A percentile compares a stretch with the other conserved stretches of the same genome.
These are phyloP conservation scores for Chytriomyces sp. DNA, from an alignment of 192 early-diverging fungal genomes.

Conservation along the genomic window DNA sequence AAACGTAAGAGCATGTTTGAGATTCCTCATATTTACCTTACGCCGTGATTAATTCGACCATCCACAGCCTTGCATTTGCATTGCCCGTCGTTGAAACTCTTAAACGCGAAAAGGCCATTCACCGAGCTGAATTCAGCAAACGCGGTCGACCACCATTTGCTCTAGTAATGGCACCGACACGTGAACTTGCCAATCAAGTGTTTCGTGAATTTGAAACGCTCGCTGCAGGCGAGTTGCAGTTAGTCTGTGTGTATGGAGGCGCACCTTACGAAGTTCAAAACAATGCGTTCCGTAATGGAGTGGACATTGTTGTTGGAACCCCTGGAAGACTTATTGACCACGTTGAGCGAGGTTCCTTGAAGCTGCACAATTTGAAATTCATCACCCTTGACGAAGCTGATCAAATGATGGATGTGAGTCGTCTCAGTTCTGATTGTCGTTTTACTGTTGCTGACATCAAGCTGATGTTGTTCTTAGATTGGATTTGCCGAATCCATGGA, in stretches of 20 bases:
- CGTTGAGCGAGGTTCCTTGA: constrained; percentile 80
- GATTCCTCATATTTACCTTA: too few species aligned
- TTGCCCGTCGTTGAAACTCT: constrained; percentile 78
- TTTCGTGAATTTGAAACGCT: constrained; percentile 61
- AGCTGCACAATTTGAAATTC: constrained; percentile 63
- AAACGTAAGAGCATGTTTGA: constrained; percentile 33
- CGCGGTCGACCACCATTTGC: constrained; percentile 62
- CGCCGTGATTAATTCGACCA: not conserved
- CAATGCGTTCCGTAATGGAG: constrained; percentile 55
- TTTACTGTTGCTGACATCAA: not conserved
- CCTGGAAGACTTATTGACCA: constrained; percentile 89
- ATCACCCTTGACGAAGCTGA: constrained; percentile 76
- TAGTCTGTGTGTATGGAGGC: constrained; percentile 86
- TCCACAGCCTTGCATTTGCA: constrained; percentile 71
- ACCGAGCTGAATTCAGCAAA: constrained; percentile 37
- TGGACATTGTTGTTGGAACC: constrained; percentile 93
- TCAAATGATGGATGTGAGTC: constrained; percentile 69
- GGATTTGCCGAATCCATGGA: constrained; percentile 82
- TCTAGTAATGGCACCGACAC: constrained; percentile 85
- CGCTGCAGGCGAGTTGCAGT: constrained; percentile 62
- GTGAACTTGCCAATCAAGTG: constrained; percentile 74
- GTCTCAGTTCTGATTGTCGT: constrained; percentile 48
- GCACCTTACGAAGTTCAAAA: constrained; percentile 72
- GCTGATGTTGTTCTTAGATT: not conserved
- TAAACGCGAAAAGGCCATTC: constrained; percentile 38